Conservation (phyloP, 1,139 yeast species). For the Geotrichum cucujoidarum region DNA sequence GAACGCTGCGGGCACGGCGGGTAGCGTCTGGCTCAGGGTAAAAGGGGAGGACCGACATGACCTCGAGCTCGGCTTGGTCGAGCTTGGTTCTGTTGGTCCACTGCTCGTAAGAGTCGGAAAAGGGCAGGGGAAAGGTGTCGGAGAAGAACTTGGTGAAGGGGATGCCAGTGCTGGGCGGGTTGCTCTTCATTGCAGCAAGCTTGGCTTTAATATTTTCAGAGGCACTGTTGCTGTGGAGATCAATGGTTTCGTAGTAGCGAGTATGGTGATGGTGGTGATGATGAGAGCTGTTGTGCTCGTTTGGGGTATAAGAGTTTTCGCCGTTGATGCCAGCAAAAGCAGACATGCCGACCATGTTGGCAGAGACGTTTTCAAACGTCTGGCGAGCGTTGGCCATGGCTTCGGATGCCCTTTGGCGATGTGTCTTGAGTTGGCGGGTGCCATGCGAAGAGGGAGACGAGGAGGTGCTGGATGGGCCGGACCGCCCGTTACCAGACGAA, state of each 20-base stretch:
- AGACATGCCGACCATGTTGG: neutral
- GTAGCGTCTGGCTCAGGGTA: constrained; percentile 49
- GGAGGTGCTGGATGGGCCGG: neutral
- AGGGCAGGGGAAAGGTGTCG: constrained; percentile 35
- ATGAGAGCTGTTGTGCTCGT: neutral
- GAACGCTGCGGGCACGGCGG: constrained; percentile 46
- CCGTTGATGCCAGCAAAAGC: neutral
- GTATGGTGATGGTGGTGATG: neutral
- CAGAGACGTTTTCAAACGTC: neutral
- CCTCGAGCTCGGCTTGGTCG: constrained; percentile 39
- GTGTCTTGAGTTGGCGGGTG: neutral
- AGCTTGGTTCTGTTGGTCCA: constrained; percentile 42
- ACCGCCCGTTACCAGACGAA: too few species aligned
- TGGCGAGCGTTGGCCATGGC: constrained; percentile 1
- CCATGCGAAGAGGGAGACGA: neutral
- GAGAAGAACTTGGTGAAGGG: constrained; percentile 31
- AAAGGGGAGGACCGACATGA: constrained; percentile 52
- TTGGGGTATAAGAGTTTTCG: neutral
- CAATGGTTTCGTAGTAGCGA: too few species aligned
- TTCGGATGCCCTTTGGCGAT: neutral
- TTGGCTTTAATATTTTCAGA: neutral
- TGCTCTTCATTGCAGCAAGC: neutral
- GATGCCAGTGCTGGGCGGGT: constrained; percentile 34
- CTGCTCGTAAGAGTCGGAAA: constrained; percentile 40
- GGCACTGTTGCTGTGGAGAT: neutral